Percentiles rank a stretch among this genome's conserved stretches.
These are phyloP conservation scores for Arxiozyma slooffiae DNA, from an alignment of 1,139 yeast genomes.

Conservation along the genomic window DNA sequence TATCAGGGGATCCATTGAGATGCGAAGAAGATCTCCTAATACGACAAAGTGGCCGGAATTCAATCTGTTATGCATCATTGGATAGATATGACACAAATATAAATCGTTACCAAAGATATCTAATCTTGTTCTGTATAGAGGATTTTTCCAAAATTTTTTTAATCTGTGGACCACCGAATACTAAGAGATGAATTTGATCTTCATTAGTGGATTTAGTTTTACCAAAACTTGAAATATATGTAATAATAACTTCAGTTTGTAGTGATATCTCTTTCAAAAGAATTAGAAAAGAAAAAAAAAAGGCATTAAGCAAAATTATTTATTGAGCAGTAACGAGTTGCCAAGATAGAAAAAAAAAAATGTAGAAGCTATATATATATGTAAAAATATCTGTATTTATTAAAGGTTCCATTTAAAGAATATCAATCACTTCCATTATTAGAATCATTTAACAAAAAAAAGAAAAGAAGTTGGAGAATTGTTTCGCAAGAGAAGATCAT, in stretches of 20 bases:
- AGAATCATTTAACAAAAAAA: no score
- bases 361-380: no score
- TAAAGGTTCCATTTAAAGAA: no score
- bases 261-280: background rate
- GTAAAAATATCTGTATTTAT: no score
- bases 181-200: constrained; percentile 52
- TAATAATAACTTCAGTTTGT: no score
- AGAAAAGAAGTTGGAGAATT: no score
- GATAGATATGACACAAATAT: constrained; percentile 74
- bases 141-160: constrained; percentile 70
- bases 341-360: no score
- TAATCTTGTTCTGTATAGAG: constrained; percentile 63
- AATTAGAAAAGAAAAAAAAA: no score
- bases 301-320: no score
- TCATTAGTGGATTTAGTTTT: constrained; percentile 2
- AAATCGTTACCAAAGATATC: constrained; percentile 86
- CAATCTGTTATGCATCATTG: constrained; percentile 50
- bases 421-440: no score
- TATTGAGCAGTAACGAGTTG: no score
- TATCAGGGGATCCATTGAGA: constrained; percentile 90
- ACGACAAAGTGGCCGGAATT: constrained; percentile 76
- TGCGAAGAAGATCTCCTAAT: constrained; percentile 87
- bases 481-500: no score
- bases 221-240: background rate
- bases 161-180: constrained; percentile 95